Evolutionary conservation across 306 rosid genomes (phyloP), one percentile per base, ranked within the genome.

Genomic region (Sesbania bispinosa): DNA sequence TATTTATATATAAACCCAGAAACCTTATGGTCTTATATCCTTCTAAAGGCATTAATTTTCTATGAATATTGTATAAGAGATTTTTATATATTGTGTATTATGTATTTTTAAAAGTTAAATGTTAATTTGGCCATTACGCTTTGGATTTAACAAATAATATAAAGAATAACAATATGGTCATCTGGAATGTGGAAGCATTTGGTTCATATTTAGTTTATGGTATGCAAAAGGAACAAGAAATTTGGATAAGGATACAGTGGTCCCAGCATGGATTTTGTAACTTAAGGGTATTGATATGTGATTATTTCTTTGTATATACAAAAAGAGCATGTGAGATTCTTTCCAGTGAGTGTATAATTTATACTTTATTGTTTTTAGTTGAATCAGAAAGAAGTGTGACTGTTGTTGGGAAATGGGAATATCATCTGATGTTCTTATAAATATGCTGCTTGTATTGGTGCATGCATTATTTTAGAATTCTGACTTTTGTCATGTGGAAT

Each of bases 221-320:
- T 18, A 23, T 21, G 62, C 30, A 13, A 48, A 68, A 43, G 62
- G 30, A 54, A 33, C 48, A 53, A 23, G 6, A 62, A 43, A 23
- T 32, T 79, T 52, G 63, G 42, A 32, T 32, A 16, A 13, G 61
- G 69, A 36, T 67, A 50, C 16, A 8, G 14, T 23, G 6, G 45
- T 67, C 27, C 62, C 10, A 39, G 20, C 74, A 66, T 48, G 64
- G 30, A 32, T 64, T 63, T 43, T 66, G 16, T 68, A 59, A 69
- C 65, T 13, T 7, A 7, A 3, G 69, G 42, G 50, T 47, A 38
- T 24, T 60, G 36, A 45, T 52, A 20, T 24, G 29, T 54, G 15
- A 43, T 29, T 51, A 65, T 54, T n/a, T 33, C 33, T 10, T 64
- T 14, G n/a, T 54, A 20, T 35, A 60, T 60, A 18, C 67, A 71